Evolutionary conservation across 768 basidiomycete species (phyloP).

Genomic region (Calocybe gangraenosa): DNA sequence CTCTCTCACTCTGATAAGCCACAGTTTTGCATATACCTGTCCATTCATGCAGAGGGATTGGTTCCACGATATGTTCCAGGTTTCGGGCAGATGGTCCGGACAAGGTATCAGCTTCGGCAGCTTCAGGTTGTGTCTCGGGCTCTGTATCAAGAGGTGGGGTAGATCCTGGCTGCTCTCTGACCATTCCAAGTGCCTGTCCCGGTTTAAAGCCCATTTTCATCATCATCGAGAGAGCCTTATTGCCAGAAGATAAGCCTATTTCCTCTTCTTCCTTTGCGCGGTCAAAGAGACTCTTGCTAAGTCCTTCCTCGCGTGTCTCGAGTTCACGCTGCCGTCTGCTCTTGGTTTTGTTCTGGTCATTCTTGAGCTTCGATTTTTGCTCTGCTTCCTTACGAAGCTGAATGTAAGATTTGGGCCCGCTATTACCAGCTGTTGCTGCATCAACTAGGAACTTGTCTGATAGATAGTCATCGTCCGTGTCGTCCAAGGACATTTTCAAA

Average conservation of each 20-base stretch:
- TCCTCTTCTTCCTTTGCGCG: conserved; percentile 63
- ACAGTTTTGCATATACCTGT: conserved; percentile 46
- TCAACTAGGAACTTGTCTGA: conserved; percentile 79
- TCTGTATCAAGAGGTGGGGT: conserved; percentile 1
- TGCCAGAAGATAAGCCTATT: conserved; percentile 46
- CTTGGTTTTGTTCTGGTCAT: conserved; percentile 65
- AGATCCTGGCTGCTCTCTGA: conserved; percentile 19
- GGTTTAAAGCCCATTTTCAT: conserved; percentile 92
- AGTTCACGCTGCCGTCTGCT: conserved; percentile 65
- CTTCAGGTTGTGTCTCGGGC: conserved; percentile 4
- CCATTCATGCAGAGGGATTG: conserved; percentile 79
- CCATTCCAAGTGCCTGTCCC: conserved; percentile 69
- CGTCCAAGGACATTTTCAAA: conserved; percentile 60
- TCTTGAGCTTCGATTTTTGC: conserved; percentile 53
- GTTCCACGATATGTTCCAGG: conserved; percentile 50
- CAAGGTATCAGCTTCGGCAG: not conserved
- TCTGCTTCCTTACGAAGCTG: conserved; percentile 67
- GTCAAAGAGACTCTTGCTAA: conserved; percentile 78
- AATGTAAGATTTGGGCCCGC: conserved; percentile 59
- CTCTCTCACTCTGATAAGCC: not conserved
- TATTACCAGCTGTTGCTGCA: conserved; percentile 25
- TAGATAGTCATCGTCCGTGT: conserved; percentile 69
- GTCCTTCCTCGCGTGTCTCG: conserved; percentile 73
- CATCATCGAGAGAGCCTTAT: conserved; percentile 87
- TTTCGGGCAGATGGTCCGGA: not conserved